phyloP scores from a whole-genome alignment of 345 rosid species.

The Psidium friedrichsthalianum region DNA sequence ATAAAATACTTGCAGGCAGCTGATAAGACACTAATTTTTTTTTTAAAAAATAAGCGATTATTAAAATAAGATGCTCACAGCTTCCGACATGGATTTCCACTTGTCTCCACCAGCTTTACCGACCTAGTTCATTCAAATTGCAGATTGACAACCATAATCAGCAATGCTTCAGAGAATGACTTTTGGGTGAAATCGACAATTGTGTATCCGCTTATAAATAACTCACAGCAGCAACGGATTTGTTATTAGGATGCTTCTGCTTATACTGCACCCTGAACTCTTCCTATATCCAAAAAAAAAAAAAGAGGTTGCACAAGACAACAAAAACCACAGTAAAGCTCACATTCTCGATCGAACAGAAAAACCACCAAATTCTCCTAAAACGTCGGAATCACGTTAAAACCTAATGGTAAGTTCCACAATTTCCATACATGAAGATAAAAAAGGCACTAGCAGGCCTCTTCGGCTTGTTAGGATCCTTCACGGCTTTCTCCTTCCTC shows the following conservation, averaged over 20 bases:
- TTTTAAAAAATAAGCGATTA: not conserved
- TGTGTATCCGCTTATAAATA: not conserved
- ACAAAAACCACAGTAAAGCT: not conserved
- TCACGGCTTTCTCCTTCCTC: conserved; percentile 44
- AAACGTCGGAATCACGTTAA: not conserved
- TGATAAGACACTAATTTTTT: not conserved
- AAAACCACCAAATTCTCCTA: not conserved
- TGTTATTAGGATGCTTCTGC: conserved; percentile 61
- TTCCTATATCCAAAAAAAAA: conserved; percentile 23
- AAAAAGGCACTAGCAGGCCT: conserved; percentile 83
- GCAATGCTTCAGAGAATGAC: not conserved
- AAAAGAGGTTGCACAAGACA: not conserved
- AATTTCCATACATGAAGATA: conserved; percentile 52
- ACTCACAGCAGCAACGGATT: conserved; percentile 68
- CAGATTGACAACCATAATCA: not conserved
- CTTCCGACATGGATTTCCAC: conserved; percentile 62
- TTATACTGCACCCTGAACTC: conserved; percentile 61
- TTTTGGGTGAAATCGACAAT: not conserved
- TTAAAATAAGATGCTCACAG: conserved; percentile 24
- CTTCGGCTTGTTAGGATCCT: conserved; percentile 90
- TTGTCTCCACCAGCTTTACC: conserved; percentile 76
- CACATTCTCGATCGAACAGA: not conserved
- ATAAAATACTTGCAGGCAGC: not conserved
- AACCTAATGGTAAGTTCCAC: not conserved
- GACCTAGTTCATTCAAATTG: conserved; percentile 25